A percentile compares a stretch with the other conserved stretches of the same genome.
These are phyloP conservation scores for Kodamaea hsintzibuensis DNA, from an alignment of 805 yeast species.

Conservation along the genomic window DNA sequence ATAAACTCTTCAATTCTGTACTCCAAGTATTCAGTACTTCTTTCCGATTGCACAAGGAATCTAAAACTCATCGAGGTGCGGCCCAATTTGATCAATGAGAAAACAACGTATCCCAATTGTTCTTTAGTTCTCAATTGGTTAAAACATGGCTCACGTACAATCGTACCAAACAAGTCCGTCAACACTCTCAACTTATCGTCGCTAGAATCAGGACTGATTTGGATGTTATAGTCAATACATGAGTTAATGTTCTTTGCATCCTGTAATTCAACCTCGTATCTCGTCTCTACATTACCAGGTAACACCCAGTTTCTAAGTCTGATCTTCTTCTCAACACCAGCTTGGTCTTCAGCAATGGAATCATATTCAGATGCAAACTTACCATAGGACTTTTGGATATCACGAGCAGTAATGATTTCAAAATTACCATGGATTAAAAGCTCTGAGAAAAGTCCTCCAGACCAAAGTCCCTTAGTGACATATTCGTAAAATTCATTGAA, in stretches of 20 bases:
- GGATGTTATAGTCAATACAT: slow-evolving; percentile 76
- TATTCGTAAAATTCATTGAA: slow-evolving; percentile 54
- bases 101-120: slow-evolving; percentile 93
- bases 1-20: slow-evolving; percentile 74
- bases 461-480: slow-evolving; percentile 45
- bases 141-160: slow-evolving; percentile 85
- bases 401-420: slow-evolving; percentile 51
- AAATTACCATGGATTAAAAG: slow-evolving; percentile 77
- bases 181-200: slow-evolving; percentile 41
- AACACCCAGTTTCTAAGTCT: slow-evolving; percentile 41
- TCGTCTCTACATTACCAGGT: slow-evolving; percentile 37
- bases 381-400: slow-evolving; percentile 45
- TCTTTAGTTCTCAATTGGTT: slow-evolving; percentile 89
- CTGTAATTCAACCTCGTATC: slow-evolving; percentile 51
- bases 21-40: slow-evolving; percentile 70
- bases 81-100: slow-evolving; percentile 67
- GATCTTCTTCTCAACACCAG: slow-evolving; percentile 1
- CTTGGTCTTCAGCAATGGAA: background rate
- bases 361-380: background rate
- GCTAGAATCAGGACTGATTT: slow-evolving; percentile 48
- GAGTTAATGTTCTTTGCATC: slow-evolving; percentile 80
- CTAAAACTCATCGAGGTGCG: slow-evolving; percentile 75
- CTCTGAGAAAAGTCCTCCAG: slow-evolving; percentile 65
- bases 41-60: slow-evolving; percentile 81
- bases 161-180: slow-evolving; percentile 68